Evolutionary conservation across 1,284 basidiomycete genomes (phyloP), one percentile per base, ranked within the genome.

Genomic region (Fomitopsis schrenkii): DNA sequence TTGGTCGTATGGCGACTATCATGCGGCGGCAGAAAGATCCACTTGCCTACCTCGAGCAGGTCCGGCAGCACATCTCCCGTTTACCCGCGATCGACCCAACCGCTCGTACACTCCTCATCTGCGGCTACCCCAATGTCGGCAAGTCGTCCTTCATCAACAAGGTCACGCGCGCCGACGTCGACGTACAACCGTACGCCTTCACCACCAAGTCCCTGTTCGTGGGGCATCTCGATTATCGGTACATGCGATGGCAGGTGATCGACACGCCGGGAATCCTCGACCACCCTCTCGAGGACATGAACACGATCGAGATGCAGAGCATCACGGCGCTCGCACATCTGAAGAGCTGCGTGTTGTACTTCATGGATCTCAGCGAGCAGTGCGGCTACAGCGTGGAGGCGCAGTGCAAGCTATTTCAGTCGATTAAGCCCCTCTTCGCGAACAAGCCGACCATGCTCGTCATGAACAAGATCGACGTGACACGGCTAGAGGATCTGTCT

Each of bases 81-180:
- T 86, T 98, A 55, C 96, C 95, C 44, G 87, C 93, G 30, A 98
- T 98, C 77, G 94, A 96, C 73, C 95, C 95, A 40, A 97, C 93
- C 75, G 97, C 95, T n/a, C 89, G 95, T 59, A 98, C 95, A 0
- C 87, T 98, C 59, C 84, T 98, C 65, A 92, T 98, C 69, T 98
- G 95, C 71, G 95, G 96, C 55, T 98, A 98, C 79, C 95, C 95
- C 35, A 98, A 98, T 73, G 95, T 98, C 72, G 96, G 95, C 64
- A 98, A 98, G 79, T 96, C 93, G 17, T 95, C 93, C 41, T 98
- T 98, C 78, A 94, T 98, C 72, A 98, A 98, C 86, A 98, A 98
- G 77, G 92, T 98, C 70, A 97, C 95, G 33, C 88, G 96, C 59
- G 95, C 95, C 63, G 95, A 98, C 72, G 95, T 98, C 68, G 95